phyloP scores from a whole-genome alignment of 163 green algal species.

The Prototheca cutis region DNA sequence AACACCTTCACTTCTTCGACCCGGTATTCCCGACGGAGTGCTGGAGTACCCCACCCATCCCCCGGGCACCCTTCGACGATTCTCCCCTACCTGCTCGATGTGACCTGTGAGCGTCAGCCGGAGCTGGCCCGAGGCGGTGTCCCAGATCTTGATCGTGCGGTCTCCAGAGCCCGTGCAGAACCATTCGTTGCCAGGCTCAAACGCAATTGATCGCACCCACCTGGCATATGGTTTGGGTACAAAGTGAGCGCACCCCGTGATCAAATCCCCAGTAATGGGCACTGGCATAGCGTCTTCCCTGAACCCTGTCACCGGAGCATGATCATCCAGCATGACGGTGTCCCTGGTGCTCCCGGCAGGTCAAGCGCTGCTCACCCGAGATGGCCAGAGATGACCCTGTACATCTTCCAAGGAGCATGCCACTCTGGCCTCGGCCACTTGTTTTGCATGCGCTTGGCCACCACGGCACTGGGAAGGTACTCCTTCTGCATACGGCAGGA shows the following conservation, averaged over 20 bases:
- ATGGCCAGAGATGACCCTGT: slow-evolving; percentile 93
- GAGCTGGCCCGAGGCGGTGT: slow-evolving; percentile 83
- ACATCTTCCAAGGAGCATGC: slow-evolving; percentile 93
- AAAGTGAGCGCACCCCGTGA: too few species aligned
- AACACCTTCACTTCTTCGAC: too few species aligned
- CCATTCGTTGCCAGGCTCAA: slow-evolving; percentile 95
- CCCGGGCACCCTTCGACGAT: too few species aligned
- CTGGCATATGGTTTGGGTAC: too few species aligned
- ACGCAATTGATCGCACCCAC: slow-evolving; percentile 83
- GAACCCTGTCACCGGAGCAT: too few species aligned
- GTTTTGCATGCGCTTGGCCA: slow-evolving; percentile 61
- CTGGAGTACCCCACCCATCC: too few species aligned
- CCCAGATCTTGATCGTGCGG: slow-evolving; percentile 98
- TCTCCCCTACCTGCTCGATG: slow-evolving; percentile 90
- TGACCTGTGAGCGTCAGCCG: slow-evolving; percentile 97
- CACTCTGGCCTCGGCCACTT: slow-evolving; percentile 88
- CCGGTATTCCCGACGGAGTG: too few species aligned
- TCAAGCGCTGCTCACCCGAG: slow-evolving; percentile 51
- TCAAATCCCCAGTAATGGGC: too few species aligned
- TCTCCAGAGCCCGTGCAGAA: slow-evolving; percentile 87
- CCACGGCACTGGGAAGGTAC: slow-evolving; percentile 50
- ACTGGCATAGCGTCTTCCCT: too few species aligned
- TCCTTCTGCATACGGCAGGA: slow-evolving; percentile 45
- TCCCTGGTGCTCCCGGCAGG: background rate
- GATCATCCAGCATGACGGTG: background rate